Evolutionary conservation across 192 early-diverging fungal species (phyloP).

Genomic region (Coemansia pectinata): DNA sequence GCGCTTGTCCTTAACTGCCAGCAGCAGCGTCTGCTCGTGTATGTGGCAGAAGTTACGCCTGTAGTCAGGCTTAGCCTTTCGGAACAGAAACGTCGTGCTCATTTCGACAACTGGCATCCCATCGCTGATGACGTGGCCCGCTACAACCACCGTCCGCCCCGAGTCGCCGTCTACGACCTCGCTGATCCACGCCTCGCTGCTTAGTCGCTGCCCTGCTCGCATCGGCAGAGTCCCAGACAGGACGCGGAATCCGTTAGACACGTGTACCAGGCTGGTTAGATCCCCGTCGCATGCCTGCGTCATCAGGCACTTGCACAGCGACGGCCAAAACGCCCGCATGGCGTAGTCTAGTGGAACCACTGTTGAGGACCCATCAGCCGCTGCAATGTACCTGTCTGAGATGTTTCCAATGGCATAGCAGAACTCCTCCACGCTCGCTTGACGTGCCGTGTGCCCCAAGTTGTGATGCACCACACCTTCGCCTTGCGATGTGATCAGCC

Average conservation of each 20-base stretch:
- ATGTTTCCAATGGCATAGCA: conserved; percentile 60
- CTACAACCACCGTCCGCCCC: conserved; percentile 91
- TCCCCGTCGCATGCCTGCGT: conserved; percentile 93
- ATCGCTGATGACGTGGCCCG: conserved; percentile 71
- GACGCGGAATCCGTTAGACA: conserved; percentile 91
- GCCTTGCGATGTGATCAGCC: conserved; percentile 40
- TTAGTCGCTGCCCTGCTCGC: conserved; percentile 77
- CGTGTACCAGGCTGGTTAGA: conserved; percentile 85
- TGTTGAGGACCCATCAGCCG: conserved; percentile 84
- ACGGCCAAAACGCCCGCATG: conserved; percentile 72
- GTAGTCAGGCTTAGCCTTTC: conserved; percentile 83
- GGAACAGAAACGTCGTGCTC: conserved; percentile 87
- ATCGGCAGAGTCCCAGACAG: conserved; percentile 72
- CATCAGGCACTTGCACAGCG: conserved; percentile 86
- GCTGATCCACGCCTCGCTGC: conserved; percentile 78
- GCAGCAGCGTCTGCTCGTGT: conserved; percentile 77
- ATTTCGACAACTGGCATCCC: conserved; percentile 86
- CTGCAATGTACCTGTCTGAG: conserved; percentile 79
- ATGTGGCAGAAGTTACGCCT: conserved; percentile 82
- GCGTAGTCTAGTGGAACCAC: conserved; percentile 70
- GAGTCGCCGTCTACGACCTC: conserved; percentile 82
- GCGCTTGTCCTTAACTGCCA: conserved; percentile 68
- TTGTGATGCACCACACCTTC: conserved; percentile 61
- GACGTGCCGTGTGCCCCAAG: conserved; percentile 64
- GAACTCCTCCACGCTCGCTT: conserved; percentile 89